These are phyloP conservation scores for Cladosporium sp. DNA, from an alignment of 2,329 filamentous ascomycete species.

Conservation along the genomic window DNA sequence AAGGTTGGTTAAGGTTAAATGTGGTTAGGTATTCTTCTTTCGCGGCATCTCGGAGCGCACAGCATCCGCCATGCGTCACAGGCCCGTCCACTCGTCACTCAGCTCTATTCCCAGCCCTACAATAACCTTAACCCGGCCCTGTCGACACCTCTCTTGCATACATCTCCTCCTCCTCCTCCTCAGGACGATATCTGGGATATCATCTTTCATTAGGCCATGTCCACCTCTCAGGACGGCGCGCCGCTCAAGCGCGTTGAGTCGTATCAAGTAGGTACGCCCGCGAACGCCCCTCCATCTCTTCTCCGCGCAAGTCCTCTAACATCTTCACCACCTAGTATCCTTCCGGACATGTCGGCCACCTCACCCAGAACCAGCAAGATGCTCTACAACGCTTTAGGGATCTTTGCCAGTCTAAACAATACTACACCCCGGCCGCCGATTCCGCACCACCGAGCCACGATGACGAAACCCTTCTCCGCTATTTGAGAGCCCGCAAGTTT, in stretches of 20 bases:
- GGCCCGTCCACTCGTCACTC: too few species aligned
- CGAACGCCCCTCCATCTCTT: conserved; percentile 11
- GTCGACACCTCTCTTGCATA: too few species aligned
- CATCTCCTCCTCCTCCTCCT: too few species aligned
- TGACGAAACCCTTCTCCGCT: conserved; percentile 74
- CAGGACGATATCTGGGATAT: too few species aligned
- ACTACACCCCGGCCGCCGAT: conserved; percentile 52
- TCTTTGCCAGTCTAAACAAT: conserved; percentile 59
- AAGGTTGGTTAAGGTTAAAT: too few species aligned
- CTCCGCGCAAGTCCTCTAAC: too few species aligned
- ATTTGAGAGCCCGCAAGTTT: conserved; percentile 80
- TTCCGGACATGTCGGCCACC: conserved; percentile 73
- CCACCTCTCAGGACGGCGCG: conserved; percentile 15
- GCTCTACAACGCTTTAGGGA: conserved; percentile 69
- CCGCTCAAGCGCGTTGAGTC: conserved; percentile 28
- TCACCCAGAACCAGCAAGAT: conserved; percentile 64
- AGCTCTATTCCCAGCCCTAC: conserved; percentile 3
- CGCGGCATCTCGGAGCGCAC: too few species aligned
- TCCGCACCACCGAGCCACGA: conserved; percentile 57
- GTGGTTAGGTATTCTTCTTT: too few species aligned
- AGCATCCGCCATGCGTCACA: too few species aligned
- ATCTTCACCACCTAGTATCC: conserved; percentile 64
- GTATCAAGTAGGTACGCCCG: conserved; percentile 23
- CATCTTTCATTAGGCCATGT: too few species aligned
- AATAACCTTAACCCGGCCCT: too few species aligned